Evolutionary conservation across 441 rosid genomes (phyloP).

Genomic region (Populus hybrid): DNA sequence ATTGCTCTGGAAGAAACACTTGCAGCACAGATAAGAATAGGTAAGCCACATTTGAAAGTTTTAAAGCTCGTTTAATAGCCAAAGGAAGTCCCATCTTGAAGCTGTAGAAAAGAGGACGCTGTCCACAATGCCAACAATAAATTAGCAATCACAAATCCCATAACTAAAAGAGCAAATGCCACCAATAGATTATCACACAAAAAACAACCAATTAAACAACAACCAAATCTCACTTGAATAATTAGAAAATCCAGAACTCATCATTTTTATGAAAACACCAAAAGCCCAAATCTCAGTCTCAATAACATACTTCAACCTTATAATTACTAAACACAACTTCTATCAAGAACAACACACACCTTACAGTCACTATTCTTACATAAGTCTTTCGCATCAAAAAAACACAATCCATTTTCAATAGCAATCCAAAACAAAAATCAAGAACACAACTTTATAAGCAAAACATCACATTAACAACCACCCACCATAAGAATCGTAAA

Average conservation of each 20-base stretch:
- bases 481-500: neutral
- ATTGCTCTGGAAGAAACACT: constrained; percentile 36
- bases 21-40: constrained; percentile 45
- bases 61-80: constrained; percentile 51
- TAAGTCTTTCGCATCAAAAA: neutral
- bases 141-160: constrained; percentile 7
- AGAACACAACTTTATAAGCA: neutral
- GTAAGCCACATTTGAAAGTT: constrained; percentile 50
- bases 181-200: neutral
- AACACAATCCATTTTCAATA: neutral
- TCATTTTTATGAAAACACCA: neutral
- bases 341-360: neutral
- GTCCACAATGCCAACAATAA: constrained; percentile 24
- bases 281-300: neutral
- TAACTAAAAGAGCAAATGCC: neutral
- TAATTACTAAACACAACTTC: neutral
- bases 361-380: neutral
- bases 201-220: neutral
- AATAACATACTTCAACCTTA: neutral
- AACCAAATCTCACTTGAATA: neutral
- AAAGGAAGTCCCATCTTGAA: constrained; percentile 79
- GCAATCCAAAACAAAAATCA: neutral
- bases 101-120: constrained; percentile 80
- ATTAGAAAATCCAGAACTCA: neutral
- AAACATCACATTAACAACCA: neutral